A percentile compares a stretch with the other conserved stretches of the same genome.
Conservation (phyloP, 768 basidiomycete genomes). For the Russula dissimulans region DNA sequence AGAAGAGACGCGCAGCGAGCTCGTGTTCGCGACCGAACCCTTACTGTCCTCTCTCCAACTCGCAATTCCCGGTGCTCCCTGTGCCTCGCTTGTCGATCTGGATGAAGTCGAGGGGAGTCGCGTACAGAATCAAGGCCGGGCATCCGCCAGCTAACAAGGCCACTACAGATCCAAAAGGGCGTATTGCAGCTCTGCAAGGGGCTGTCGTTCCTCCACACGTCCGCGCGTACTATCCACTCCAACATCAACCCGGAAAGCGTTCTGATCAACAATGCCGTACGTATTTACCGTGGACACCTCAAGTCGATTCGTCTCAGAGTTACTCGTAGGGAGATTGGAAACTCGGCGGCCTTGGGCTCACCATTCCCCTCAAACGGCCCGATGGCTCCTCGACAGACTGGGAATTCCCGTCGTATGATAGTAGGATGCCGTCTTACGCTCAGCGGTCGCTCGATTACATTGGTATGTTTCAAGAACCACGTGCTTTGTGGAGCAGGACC, state of each 20-base stretch:
- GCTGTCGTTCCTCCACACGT: conserved; percentile 82
- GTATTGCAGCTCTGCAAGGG: conserved; percentile 89
- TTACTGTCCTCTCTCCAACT: conserved; percentile 73
- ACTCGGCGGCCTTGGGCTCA: conserved; percentile 80
- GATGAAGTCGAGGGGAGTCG: conserved; percentile 86
- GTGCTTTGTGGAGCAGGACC: not conserved
- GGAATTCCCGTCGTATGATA: conserved; percentile 87
- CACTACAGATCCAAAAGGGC: conserved; percentile 82
- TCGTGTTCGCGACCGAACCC: conserved; percentile 91
- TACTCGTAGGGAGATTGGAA: conserved; percentile 89
- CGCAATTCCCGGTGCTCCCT: conserved; percentile 58
- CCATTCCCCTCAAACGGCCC: conserved; percentile 60
- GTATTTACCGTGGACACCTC: conserved; percentile 21
- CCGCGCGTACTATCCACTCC: conserved; percentile 85
- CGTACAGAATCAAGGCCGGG: not conserved
- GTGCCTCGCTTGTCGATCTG: conserved; percentile 59
- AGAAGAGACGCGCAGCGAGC: conserved; percentile 82
- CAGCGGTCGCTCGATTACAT: conserved; percentile 95
- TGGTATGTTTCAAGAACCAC: conserved; percentile 39
- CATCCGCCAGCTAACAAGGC: conserved; percentile 12
- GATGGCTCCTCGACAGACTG: conserved; percentile 73
- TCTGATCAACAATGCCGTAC: conserved; percentile 79
- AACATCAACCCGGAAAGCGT: conserved; percentile 84
- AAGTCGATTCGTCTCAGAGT: conserved; percentile 12
- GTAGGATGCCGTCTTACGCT: conserved; percentile 64